Conservation (phyloP, 2,329 filamentous ascomycete genomes). For the Dactylella cylindrospora region DNA sequence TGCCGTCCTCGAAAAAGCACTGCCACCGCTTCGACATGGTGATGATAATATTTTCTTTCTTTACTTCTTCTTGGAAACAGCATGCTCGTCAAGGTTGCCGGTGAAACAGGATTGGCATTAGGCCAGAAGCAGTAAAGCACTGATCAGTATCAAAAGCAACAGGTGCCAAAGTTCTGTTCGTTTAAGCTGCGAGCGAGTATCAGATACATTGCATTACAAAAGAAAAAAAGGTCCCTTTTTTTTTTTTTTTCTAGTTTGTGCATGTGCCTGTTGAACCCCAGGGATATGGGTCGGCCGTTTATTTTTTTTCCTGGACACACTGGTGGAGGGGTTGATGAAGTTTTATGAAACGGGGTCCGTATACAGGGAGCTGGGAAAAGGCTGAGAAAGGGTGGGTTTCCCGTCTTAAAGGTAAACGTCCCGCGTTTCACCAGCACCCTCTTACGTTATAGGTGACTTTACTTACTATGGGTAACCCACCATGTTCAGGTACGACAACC, state of each 20-base stretch:
- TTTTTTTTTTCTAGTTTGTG: too few relatives aligned
- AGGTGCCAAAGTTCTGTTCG: neutral
- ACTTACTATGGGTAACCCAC: too few relatives aligned
- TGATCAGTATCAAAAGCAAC: neutral
- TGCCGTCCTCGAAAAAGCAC: constrained; percentile 5
- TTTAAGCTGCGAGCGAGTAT: constrained; percentile 6
- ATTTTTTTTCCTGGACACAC: neutral
- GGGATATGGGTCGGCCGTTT: too few relatives aligned
- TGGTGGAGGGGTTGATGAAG: constrained; percentile 15
- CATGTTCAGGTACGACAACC: too few relatives aligned
- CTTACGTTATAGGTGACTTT: too few relatives aligned
- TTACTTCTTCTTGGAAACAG: constrained; percentile 9
- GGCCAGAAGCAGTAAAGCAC: neutral
- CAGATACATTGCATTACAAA: constrained; percentile 26
- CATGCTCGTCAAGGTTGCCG: constrained; percentile 6
- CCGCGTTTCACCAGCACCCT: constrained; percentile 27
- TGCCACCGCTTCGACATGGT: constrained; percentile 42
- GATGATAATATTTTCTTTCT: constrained; percentile 12
- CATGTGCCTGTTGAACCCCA: too few relatives aligned
- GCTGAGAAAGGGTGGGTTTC: too few relatives aligned
- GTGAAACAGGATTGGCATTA: constrained; percentile 15
- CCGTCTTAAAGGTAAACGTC: constrained; percentile 38
- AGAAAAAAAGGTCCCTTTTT: too few relatives aligned
- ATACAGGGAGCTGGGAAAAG: constrained; percentile 12
- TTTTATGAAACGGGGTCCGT: constrained; percentile 33